Evolutionary conservation across 2,329 filamentous ascomycete genomes (phyloP), one percentile per base, ranked within the genome.

Genomic region (Sclerotinia glacialis): DNA sequence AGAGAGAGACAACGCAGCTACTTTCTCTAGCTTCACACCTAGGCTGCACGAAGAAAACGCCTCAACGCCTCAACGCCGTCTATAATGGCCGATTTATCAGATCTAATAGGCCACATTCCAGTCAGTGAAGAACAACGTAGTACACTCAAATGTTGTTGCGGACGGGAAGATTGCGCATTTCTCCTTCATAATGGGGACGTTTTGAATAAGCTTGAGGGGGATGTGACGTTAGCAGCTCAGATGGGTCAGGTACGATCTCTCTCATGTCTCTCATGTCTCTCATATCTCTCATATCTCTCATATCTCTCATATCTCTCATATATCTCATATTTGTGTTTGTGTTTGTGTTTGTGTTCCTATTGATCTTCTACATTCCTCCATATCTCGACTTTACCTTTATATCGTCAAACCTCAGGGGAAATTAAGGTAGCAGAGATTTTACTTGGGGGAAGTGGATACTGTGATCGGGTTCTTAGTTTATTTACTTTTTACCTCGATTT

Each of bases 181-280:
- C 83, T 97, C 69, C 87, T 86, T 78, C 89, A 93, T 79, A 97
- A 94, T 79, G 89, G 88, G 77, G 83, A 85, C 55, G 83, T 92
- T 69, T 83, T 98, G 56, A 88, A 92, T 72, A 89, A 86, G 69
- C 84, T 98, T 71, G 94, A 98, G 79, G 90, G 89, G 73, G 92
- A 97, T 80, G 90, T 97, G 64, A 88, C 89, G 73, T 92, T 87
- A 63, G 95, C 95, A 50, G 95, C 93, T 59, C 85, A 90, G 76
- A 85, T 97, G 74, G 95, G 95, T 71, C 91, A 97, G 90, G 94
- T 97, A 89, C 77, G 91, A 86, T 63, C 8, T 73, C 70, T 69
- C 62, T 68, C 54, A 50, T 69, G 59, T 71, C 68, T 69, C 70
- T 64, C 64, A 70, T 69, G 73, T 59, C 52, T 54, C n/a, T 54